Percentiles rank a stretch among this genome's conserved stretches.
These are phyloP conservation scores for Aspergillus unguis DNA, from an alignment of 2,329 filamentous ascomycete genomes.

Conservation along the genomic window DNA sequence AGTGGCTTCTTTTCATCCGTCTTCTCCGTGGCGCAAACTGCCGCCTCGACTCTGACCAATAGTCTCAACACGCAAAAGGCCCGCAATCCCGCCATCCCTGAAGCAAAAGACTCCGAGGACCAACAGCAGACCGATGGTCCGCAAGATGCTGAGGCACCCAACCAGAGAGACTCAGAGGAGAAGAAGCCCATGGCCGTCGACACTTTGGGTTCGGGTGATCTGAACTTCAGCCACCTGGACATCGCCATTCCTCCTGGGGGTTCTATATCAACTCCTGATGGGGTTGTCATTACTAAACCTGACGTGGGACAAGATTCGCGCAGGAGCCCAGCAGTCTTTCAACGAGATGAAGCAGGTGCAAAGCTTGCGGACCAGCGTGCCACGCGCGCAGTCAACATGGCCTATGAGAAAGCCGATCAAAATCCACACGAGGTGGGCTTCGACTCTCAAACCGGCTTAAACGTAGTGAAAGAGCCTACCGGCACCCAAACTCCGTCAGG, in stretches of 20 bases:
- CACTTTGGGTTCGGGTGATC: conserved; percentile 81
- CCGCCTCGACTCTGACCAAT: conserved; percentile 75
- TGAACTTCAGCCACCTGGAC: conserved; percentile 85
- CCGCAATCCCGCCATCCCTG: conserved; percentile 32
- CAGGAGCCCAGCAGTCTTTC: conserved; percentile 35
- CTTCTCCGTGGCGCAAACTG: conserved; percentile 88
- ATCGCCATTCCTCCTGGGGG: conserved; percentile 50
- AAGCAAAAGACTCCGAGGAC: conserved; percentile 31
- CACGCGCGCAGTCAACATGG: conserved; percentile 59
- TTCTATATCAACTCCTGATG: conserved; percentile 37
- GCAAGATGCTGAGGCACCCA: conserved; percentile 25
- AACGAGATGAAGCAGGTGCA: conserved; percentile 52
- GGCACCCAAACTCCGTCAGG: conserved; percentile 65
- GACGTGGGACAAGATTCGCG: conserved; percentile 31
- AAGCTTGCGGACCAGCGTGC: conserved; percentile 59
- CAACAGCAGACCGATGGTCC: conserved; percentile 23
- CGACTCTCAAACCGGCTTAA: conserved; percentile 29
- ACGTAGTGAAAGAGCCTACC: conserved; percentile 32
- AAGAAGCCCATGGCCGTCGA: conserved; percentile 75
- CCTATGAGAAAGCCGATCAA: conserved; percentile 49
- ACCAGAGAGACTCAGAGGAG: conserved; percentile 28
- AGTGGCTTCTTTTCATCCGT: conserved; percentile 88
- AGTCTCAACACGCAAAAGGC: conserved; percentile 50
- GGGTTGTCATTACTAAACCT: conserved; percentile 37
- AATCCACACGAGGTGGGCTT: conserved; percentile 42